These are phyloP conservation scores for Dactylellina drechsleri DNA, from an alignment of 2,329 filamentous ascomycete species.

Conservation along the genomic window DNA sequence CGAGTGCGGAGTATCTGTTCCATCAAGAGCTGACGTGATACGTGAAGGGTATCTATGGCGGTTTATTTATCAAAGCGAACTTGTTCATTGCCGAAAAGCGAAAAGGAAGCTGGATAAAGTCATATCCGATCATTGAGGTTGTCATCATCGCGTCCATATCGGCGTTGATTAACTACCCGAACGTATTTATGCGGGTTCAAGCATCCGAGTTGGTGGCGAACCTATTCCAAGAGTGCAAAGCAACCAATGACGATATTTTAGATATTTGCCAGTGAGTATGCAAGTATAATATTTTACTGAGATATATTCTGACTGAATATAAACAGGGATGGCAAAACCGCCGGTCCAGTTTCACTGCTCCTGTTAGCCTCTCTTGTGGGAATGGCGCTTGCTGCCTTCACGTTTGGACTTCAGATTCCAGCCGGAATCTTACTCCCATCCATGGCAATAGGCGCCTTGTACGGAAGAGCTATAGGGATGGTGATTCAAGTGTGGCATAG, in stretches of 20 bases:
- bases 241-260: slow-evolving; percentile 83
- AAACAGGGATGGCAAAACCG: slow-evolving; percentile 65
- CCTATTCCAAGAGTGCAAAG: slow-evolving; percentile 89
- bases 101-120: slow-evolving; percentile 72
- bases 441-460: slow-evolving; percentile 92
- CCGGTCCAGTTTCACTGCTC: slow-evolving; percentile 82
- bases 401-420: slow-evolving; percentile 92
- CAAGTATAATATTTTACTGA: no score
- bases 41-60: slow-evolving; percentile 88
- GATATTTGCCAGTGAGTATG: slow-evolving; percentile 77
- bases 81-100: slow-evolving; percentile 87
- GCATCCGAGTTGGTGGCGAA: slow-evolving; percentile 89
- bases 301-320: neutral
- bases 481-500: slow-evolving; percentile 88
- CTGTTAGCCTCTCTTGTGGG: slow-evolving; percentile 83
- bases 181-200: slow-evolving; percentile 94
- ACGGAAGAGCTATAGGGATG: slow-evolving; percentile 88
- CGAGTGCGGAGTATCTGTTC: neutral
- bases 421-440: slow-evolving; percentile 95
- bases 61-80: slow-evolving; percentile 92
- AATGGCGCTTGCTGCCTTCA: slow-evolving; percentile 84
- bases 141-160: slow-evolving; percentile 81
- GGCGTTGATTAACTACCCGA: slow-evolving; percentile 91
- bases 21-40: neutral
- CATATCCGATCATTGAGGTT: slow-evolving; percentile 82